Evolutionary conservation across 2,329 filamentous ascomycete species (phyloP), one percentile per base, ranked within the genome.

Genomic region (Ramichloridium luteum): DNA sequence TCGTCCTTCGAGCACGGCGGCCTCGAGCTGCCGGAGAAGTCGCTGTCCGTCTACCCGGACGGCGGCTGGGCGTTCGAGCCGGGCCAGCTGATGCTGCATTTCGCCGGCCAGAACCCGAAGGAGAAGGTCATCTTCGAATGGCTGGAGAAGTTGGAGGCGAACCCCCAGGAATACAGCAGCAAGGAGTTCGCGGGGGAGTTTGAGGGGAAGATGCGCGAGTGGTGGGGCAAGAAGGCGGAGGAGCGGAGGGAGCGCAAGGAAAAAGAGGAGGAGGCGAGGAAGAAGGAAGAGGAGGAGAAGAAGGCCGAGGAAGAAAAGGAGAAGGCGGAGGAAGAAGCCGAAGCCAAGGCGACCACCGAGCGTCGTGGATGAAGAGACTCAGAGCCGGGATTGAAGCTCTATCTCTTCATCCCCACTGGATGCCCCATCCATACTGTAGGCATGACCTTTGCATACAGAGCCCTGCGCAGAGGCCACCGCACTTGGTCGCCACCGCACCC

Each of bases 41-140:
- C 56, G 58, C 60, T 61, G 43, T 62, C 61, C 35, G 52, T 55
- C 1, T 62, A 60, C 30, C 47, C 55, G 14, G 54, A 54, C 23
- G 46, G 50, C 18, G 50, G 51, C 27, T 49, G 54, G 34, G 54
- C 45, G 2, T 32, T 57, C 14, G 35, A 45, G 4, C 47, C 52
- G 16, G 58, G 58, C 2, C 57, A 62, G 34, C 51, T 58, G 34
- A 35, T 62, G 6, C 54, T 61, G 12, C 59, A 62, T 41, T 60
- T 61, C 32, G 53, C 58, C 6, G 58, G 59, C 0, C 39, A 52
- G 2, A 35, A 34, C 2, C 40, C 55, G 10, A 51, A 55, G 18
- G 44, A 48, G 6, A 37, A 48, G 29, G 41, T 46, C 13, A 54
- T 62, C 35, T 36, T 37, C n/a, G 50, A 51, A 18, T 62, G 58